A percentile compares a stretch with the other conserved stretches of the same genome.
Conservation (phyloP, 108 stramenopile genomes). For the Nitzschia inconspicua region DNA sequence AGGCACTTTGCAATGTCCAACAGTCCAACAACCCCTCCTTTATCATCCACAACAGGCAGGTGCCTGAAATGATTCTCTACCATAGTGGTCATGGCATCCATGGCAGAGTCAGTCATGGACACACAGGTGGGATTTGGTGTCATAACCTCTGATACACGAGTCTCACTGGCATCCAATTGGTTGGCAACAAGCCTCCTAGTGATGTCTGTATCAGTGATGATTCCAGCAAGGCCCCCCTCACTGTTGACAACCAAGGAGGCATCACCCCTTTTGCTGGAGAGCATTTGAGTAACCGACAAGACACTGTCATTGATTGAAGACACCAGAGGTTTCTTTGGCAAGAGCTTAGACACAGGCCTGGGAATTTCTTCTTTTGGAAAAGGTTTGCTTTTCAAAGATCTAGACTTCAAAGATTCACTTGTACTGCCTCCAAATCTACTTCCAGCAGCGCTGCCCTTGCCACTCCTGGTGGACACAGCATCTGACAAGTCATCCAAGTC, state of each 20-base stretch:
- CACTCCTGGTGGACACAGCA: conserved; percentile 44
- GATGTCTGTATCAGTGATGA: conserved; percentile 81
- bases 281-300: conserved; percentile 52
- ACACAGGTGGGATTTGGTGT: conserved; percentile 87
- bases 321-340: conserved; percentile 68
- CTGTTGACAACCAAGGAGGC: conserved; percentile 60
- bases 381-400: background rate
- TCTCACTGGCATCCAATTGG: conserved; percentile 54
- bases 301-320: conserved; percentile 38
- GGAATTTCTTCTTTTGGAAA: background rate
- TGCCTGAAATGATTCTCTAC: conserved; percentile 93
- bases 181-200: conserved; percentile 77
- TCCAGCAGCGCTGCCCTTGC: conserved; percentile 4
- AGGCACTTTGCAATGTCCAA: conserved; percentile 94
- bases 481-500: conserved; percentile 64
- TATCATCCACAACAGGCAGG: conserved; percentile 85
- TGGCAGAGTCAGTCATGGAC: conserved; percentile 74
- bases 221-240: conserved; percentile 67
- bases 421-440: background rate
- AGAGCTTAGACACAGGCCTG: conserved; percentile 62
- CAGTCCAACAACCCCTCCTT: conserved; percentile 83
- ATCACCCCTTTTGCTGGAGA: conserved; percentile 63
- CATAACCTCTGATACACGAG: conserved; percentile 74
- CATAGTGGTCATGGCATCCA: conserved; percentile 93
- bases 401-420: background rate